Evolutionary conservation across 768 basidiomycete species (phyloP), one percentile per base, ranked within the genome.

Genomic region (Naganishia friedmannii): DNA sequence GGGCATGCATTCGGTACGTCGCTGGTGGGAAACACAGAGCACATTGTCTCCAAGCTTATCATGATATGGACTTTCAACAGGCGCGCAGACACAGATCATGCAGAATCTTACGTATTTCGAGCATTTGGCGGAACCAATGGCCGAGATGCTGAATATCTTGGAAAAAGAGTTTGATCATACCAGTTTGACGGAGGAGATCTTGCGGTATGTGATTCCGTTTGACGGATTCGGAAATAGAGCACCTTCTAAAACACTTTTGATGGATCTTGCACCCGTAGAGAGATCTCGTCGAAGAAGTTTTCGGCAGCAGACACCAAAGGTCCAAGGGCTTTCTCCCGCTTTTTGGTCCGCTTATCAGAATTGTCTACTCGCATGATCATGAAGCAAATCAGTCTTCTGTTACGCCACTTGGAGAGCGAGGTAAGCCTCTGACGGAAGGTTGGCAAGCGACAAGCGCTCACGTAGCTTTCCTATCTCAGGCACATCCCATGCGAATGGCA

Each of bases 401-500:
- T 91, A 26, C 84, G 86, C 21, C 94, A 97, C 75, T 83, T 97
- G 17, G 95, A 99, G 77, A 92, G 91, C 31, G 96, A 99, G 83
- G 94, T 91, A 75, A 9, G 82, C 29, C 51, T 2, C 28, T 29
- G 48, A 4, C 15, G 48, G 17, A 21, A 13, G 21, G 1, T 26
- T 21, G 4, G 29, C n/a, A 39, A 21, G 51, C 19, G 39, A 1
- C 48, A 42, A 9, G 12, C 26, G n/a, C 37, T 46, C 2, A 29
- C 7, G 15, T 19, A 15, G 19, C 21, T 21, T 17, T 42, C 26
- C 23, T 3, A 12, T 31, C 7, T 29, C 74, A 96, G 93, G 89
- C 93, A 0, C 96, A 98, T 77, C 91, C 93, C 0, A 93, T 99
- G 88, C 92, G 96, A 51, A 90, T 93, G 83, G 92, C 93, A 0